Base-by-base conservation (phyloP, 306 rosid species). In the Castanea crenata region DNA sequence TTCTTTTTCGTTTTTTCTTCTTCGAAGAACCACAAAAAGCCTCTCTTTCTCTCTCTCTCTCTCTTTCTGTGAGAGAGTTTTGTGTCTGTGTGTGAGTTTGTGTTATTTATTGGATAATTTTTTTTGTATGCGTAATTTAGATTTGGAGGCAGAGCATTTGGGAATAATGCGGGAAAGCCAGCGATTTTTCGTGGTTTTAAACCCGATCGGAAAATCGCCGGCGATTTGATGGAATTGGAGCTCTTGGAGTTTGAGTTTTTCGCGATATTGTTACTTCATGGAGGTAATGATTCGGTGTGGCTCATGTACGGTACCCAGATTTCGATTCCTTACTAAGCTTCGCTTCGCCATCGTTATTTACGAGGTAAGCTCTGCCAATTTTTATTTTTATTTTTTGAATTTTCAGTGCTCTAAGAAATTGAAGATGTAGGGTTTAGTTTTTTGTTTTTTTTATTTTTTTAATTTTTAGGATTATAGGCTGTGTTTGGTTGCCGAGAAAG, bases 201-300 rank as follows among this genome's bases (percentile, higher is more conserved):
- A 77, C 65, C 88, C 84, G 90, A 86, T 92, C 86, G 88, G 81
- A 75, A 81, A 81, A 49, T 83, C 88, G 76, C 84, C 81, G 97
- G 86, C 82, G 86, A 82, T 76, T 95, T 95, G 86, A 92, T 92
- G 99, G 98, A 88, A 86, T 86, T 83, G 81, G 73, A 64, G 69
- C 76, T 72, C 69, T 46, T 13, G 10, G 65, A 80, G 71, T 76
- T 77, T 54, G 86, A 81, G 82, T 75, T 76, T 76, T 84, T 41
- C 46, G 46, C 52, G 52, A 20, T 68, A 13, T 38, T 58, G 35
- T 51, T 52, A 80, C 84, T 84, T 80, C 78, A 91, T 91, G 94
- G 98, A 88, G 92, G 85, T 77, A 46, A 78, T 87, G 81, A 69
- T 90, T 83, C 85, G 90, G 84, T 75, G 86, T 61, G 69, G 85